These are phyloP conservation scores for Paxillus involutus DNA, from an alignment of 768 basidiomycete species.

Conservation along the genomic window DNA sequence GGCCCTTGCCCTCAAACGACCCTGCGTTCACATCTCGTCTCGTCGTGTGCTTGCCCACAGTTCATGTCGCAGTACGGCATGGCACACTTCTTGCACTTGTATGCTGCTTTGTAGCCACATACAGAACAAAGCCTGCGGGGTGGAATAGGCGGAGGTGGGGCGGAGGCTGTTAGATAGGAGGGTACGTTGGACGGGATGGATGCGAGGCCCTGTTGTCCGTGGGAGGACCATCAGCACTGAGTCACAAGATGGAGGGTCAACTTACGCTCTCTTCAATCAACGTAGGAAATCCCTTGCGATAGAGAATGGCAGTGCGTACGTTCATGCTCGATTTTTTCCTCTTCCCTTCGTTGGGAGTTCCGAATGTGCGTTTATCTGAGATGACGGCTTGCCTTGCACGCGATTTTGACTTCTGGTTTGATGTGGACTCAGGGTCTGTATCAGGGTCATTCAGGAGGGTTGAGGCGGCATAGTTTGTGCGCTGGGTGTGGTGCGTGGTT, in stretches of 20 bases:
- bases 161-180: conserved; percentile 70
- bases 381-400: conserved; percentile 71
- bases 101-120: conserved; percentile 81
- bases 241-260: conserved; percentile 8
- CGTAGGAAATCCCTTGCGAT: conserved; percentile 74
- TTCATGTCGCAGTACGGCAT: conserved; percentile 74
- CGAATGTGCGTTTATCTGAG: conserved; percentile 68
- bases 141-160: conserved; percentile 60
- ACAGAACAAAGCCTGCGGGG: conserved; percentile 79
- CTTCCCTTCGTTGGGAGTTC: conserved; percentile 24
- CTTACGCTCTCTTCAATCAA: conserved; percentile 81
- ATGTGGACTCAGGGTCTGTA: conserved; percentile 24
- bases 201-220: conserved; percentile 51
- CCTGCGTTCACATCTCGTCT: conserved; percentile 79
- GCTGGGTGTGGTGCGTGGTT: conserved; percentile 38
- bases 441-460: conserved; percentile 31
- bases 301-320: conserved; percentile 76
- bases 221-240: not conserved
- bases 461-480: conserved; percentile 72
- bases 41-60: conserved; percentile 72
- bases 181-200: conserved; percentile 51
- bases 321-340: conserved; percentile 84
- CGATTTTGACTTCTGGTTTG: conserved; percentile 45
- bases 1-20: conserved; percentile 42
- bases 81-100: conserved; percentile 76